A percentile compares a stretch with the other conserved stretches of the same genome.
These are phyloP conservation scores for Yamadazyma paraphyllophila DNA, from an alignment of 805 yeast species.

Conservation along the genomic window DNA sequence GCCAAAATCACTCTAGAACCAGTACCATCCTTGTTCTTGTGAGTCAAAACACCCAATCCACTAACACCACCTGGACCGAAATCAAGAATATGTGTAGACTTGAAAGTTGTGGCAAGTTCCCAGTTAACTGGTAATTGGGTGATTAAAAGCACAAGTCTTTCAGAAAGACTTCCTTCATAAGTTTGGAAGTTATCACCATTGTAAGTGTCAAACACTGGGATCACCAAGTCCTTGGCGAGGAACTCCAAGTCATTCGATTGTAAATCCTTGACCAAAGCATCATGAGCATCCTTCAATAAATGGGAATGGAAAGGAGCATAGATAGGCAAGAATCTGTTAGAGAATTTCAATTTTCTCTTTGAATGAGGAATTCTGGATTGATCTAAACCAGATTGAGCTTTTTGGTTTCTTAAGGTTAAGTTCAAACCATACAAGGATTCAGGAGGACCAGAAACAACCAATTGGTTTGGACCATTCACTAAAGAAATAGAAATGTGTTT, in stretches of 20 bases:
- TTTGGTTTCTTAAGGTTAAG: slow-evolving; percentile 85
- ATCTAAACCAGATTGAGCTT: slow-evolving; percentile 91
- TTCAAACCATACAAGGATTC: slow-evolving; percentile 96
- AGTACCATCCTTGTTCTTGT: slow-evolving; percentile 97
- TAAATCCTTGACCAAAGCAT: slow-evolving; percentile 64
- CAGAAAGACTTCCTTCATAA: slow-evolving; percentile 46
- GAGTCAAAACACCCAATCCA: slow-evolving; percentile 94
- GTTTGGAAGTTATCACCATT: slow-evolving; percentile 76
- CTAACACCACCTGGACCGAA: slow-evolving; percentile 99
- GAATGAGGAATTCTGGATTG: slow-evolving; percentile 93
- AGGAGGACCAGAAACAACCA: slow-evolving; percentile 97
- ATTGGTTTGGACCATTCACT: slow-evolving; percentile 91
- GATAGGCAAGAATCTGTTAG: slow-evolving; percentile 92
- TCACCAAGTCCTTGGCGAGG: slow-evolving; percentile 51
- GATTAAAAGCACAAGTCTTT: slow-evolving; percentile 77
- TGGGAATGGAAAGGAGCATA: slow-evolving; percentile 97
- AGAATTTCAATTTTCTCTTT: slow-evolving; percentile 90
- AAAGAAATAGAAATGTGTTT: slow-evolving; percentile 89
- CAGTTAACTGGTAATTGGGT: slow-evolving; percentile 89
- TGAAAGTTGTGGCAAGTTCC: slow-evolving; percentile 84
- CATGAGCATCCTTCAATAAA: slow-evolving; percentile 70
- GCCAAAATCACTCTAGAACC: slow-evolving; percentile 94
- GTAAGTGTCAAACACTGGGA: slow-evolving; percentile 91
- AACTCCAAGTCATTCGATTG: slow-evolving; percentile 55
- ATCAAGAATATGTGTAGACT: slow-evolving; percentile 86